These are phyloP conservation scores for Cutaneotrichosporon sp. DNA, from an alignment of 1,284 basidiomycete species.

Conservation along the genomic window DNA sequence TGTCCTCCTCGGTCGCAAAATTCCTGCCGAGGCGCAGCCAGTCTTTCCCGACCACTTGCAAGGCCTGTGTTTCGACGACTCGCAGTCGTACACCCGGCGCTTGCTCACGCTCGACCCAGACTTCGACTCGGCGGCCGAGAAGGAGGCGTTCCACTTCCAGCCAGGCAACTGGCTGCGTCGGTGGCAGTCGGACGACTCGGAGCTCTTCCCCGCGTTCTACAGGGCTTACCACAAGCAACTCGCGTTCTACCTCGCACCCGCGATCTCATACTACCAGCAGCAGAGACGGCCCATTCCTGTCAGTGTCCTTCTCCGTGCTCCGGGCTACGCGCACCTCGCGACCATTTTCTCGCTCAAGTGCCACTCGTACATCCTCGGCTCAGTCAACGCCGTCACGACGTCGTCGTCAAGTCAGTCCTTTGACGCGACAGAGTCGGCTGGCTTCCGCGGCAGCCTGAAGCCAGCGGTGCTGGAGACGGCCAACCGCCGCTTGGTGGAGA, in stretches of 20 bases:
- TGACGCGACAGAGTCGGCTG: constrained; percentile 52
- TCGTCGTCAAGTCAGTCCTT: constrained; percentile 47
- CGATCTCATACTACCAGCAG: constrained; percentile 38
- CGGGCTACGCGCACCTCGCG: constrained; percentile 51
- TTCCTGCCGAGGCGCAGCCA: constrained; percentile 26
- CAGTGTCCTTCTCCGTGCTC: constrained; percentile 46
- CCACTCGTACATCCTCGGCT: constrained; percentile 51
- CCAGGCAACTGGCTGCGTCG: constrained; percentile 50
- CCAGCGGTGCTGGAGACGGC: constrained; percentile 53
- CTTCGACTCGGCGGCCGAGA: constrained; percentile 38
- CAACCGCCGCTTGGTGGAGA: constrained; percentile 51
- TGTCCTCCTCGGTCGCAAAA: constrained; percentile 24
- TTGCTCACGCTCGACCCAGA: constrained; percentile 33
- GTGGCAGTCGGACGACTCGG: constrained; percentile 53
- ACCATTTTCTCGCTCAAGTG: constrained; percentile 49
- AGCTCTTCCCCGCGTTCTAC: constrained; percentile 54
- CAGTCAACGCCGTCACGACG: constrained; percentile 50
- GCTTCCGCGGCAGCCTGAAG: constrained; percentile 51
- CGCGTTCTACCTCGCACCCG: constrained; percentile 47
- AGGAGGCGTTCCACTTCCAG: constrained; percentile 48
- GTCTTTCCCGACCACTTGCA: constrained; percentile 40
- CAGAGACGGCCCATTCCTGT: constrained; percentile 39
- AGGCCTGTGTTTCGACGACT: constrained; percentile 43
- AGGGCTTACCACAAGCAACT: constrained; percentile 53
- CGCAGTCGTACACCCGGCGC: constrained; percentile 42